phyloP scores from a whole-genome alignment of 768 basidiomycete genomes.

The Pleurotus ostreatus region DNA sequence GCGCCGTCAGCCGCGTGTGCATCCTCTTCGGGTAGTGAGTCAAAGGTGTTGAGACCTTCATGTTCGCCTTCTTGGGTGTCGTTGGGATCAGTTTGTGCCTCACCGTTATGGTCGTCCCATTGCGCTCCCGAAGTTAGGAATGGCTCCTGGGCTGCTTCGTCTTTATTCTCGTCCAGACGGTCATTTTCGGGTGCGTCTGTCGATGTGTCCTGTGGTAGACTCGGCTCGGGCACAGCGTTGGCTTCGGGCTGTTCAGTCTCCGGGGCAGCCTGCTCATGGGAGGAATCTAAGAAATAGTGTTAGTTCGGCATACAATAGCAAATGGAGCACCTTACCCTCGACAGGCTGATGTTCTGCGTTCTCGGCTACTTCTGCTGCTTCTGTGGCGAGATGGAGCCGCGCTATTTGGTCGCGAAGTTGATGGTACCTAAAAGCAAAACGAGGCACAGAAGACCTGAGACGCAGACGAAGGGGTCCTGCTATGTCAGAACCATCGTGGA shows the following conservation, averaged over 20 bases:
- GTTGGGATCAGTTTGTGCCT: constrained; percentile 2
- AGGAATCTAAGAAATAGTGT: background rate
- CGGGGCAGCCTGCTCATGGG: background rate
- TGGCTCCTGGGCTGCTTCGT: background rate
- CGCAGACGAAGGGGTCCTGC: constrained; percentile 60
- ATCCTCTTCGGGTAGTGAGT: constrained; percentile 8
- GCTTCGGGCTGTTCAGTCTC: background rate
- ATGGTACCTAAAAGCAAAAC: constrained; percentile 68
- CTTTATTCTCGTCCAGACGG: background rate
- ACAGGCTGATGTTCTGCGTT: constrained; percentile 14
- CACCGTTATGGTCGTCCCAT: background rate
- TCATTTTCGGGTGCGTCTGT: background rate
- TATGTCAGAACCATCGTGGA: constrained; percentile 64
- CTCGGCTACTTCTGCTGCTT: background rate
- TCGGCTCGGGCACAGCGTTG: too few relatives aligned
- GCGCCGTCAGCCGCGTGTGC: constrained; percentile 11
- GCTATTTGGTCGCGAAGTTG: constrained; percentile 54
- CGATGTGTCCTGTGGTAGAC: background rate
- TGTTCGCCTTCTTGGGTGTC: constrained; percentile 4
- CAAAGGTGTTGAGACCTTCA: background rate
- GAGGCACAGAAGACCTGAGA: constrained; percentile 42
- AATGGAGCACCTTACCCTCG: constrained; percentile 5
- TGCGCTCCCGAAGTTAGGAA: background rate
- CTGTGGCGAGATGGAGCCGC: constrained; percentile 19
- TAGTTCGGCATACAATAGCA: too few relatives aligned